These are phyloP conservation scores for Myxozyma melibiosi DNA, from an alignment of 805 yeast genomes.

Conservation along the genomic window DNA sequence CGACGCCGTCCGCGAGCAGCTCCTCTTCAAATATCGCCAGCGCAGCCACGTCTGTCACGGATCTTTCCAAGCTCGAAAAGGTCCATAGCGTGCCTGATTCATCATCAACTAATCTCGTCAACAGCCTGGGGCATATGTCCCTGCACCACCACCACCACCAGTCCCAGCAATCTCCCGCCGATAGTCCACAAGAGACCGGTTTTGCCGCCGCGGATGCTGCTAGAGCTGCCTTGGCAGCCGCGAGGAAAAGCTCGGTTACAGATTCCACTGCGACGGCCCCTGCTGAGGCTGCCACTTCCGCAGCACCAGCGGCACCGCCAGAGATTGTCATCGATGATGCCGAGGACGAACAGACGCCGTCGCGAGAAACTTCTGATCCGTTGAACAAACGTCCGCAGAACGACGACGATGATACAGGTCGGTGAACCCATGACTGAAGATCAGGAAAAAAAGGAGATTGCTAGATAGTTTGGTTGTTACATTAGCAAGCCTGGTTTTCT, in stretches of 20 bases:
- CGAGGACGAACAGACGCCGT: background rate
- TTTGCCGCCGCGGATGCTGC: slow-evolving; percentile 8
- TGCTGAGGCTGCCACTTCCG: background rate
- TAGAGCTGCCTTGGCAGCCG: slow-evolving; percentile 11
- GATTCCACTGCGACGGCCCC: background rate
- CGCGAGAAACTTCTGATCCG: background rate
- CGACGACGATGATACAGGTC: slow-evolving; percentile 15
- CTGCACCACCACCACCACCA: background rate
- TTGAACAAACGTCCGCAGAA: background rate
- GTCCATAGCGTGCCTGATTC: slow-evolving; percentile 15
- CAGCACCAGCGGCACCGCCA: slow-evolving; percentile 4
- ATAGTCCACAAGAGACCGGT: background rate
- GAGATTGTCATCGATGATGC: slow-evolving; percentile 20
- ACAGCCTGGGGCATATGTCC: slow-evolving; percentile 2
- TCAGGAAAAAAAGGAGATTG: background rate
- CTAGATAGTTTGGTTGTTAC: background rate
- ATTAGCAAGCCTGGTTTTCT: too few relatives aligned
- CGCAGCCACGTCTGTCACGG: background rate
- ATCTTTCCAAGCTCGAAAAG: slow-evolving; percentile 6
- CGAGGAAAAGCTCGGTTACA: background rate
- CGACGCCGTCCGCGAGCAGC: background rate
- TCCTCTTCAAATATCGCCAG: background rate
- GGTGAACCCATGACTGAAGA: background rate
- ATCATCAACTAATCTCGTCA: background rate
- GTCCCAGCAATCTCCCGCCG: background rate